Percentiles rank a stretch among this genome's conserved stretches.
Evolutionary conservation across 176 grass and related monocot species (phyloP).

Genomic region (Avena eriantha): DNA sequence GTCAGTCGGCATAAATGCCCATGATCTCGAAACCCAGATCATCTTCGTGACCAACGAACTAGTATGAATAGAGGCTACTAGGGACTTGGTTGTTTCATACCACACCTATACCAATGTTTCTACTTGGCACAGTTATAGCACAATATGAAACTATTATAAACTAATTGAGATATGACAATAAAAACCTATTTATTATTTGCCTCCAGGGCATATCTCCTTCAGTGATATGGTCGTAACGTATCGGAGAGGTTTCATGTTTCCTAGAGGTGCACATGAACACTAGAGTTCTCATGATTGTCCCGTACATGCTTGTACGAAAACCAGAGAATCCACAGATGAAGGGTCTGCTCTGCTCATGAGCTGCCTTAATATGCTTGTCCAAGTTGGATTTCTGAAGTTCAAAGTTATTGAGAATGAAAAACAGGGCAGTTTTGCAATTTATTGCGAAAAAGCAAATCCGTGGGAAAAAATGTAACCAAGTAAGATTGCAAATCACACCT

Average conservation of each 20-base stretch:
- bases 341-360: slow-evolving; percentile 56
- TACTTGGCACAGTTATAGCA: no score
- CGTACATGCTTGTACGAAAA: slow-evolving; percentile 81
- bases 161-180: no score
- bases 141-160: no score
- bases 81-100: no score
- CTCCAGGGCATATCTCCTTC: no score
- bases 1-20: no score
- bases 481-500: slow-evolving; percentile 47
- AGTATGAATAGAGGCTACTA: no score
- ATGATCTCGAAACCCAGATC: no score
- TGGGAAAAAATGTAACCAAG: slow-evolving; percentile 3
- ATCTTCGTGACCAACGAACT: no score
- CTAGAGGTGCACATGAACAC: slow-evolving; percentile 48
- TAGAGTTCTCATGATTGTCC: slow-evolving; percentile 82
- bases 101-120: no score
- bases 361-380: slow-evolving; percentile 64
- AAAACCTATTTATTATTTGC: no score
- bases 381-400: slow-evolving; percentile 73
- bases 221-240: background rate
- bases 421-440: background rate
- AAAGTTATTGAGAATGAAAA: slow-evolving; percentile 38
- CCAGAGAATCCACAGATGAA: slow-evolving; percentile 61
- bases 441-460: background rate
- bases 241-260: slow-evolving; percentile 10